Evolutionary conservation across 169 alveolate genomes (phyloP).

Genomic region (Cryptosporidium ryanae): DNA sequence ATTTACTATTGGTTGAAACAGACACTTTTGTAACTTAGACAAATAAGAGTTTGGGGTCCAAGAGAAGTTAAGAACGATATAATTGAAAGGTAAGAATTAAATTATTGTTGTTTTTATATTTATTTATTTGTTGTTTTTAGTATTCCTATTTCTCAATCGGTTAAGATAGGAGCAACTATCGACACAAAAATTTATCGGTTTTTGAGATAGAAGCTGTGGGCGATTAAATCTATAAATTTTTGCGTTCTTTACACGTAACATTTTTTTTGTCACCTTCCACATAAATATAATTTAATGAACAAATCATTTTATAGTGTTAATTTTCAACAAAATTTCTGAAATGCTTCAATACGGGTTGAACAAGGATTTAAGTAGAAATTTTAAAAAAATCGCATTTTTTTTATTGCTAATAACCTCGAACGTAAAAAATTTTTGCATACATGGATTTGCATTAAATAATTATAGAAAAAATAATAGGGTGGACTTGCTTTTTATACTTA

Average conservation of each 20-base stretch:
- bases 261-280: slow-evolving; percentile 29
- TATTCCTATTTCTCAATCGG: slow-evolving; percentile 57
- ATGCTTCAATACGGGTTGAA: not conserved
- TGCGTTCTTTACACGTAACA: slow-evolving; percentile 39
- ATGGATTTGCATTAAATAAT: not conserved
- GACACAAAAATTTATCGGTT: slow-evolving; percentile 60
- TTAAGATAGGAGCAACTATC: slow-evolving; percentile 57
- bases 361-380: not conserved
- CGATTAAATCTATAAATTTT: not conserved
- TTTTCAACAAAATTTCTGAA: not conserved
- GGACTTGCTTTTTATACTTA: slow-evolving; percentile 1
- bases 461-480: not conserved
- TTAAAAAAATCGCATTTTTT: not conserved
- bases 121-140: not conserved
- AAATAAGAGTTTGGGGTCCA: slow-evolving; percentile 75
- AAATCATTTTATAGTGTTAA: not conserved
- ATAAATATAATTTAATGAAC: not conserved
- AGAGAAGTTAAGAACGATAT: slow-evolving; percentile 36
- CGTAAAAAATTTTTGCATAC: not conserved
- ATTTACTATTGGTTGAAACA: not conserved
- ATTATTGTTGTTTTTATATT: not conserved
- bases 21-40: slow-evolving; percentile 7
- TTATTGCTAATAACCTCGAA: not conserved
- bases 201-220: slow-evolving; percentile 10
- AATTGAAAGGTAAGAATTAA: slow-evolving; percentile 45